Conservation (phyloP, 139 green algal genomes). For the Cymbomonas tetramitiformis region DNA sequence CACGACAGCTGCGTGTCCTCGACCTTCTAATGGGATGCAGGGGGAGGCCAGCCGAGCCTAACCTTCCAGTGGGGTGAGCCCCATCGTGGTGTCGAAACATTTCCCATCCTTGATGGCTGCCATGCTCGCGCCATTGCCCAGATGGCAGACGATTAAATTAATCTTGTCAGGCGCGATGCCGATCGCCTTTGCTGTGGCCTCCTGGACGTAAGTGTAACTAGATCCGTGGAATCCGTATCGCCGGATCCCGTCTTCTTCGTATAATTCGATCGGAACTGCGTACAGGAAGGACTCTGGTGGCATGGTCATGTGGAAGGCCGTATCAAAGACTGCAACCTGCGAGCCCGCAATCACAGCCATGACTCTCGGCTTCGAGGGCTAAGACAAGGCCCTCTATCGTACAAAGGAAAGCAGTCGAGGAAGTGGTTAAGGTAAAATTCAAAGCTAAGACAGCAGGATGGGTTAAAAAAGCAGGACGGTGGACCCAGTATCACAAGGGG, state of each 20-base stretch:
- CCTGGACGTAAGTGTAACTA: slow-evolving; percentile 59
- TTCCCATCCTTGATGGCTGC: slow-evolving; percentile 44
- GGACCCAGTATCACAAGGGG: too few species aligned
- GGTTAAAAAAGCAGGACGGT: too few species aligned
- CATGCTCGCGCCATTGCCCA: slow-evolving; percentile 61
- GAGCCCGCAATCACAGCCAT: too few species aligned
- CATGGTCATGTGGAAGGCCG: slow-evolving; percentile 80
- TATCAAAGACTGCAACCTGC: slow-evolving; percentile 89
- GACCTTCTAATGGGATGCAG: too few species aligned
- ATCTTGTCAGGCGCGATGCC: slow-evolving; percentile 36
- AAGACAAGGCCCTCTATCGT: too few species aligned
- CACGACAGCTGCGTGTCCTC: too few species aligned
- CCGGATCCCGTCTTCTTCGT: slow-evolving; percentile 38
- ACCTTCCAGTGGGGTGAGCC: slow-evolving; percentile 66
- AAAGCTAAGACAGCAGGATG: too few species aligned
- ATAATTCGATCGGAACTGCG: slow-evolving; percentile 60
- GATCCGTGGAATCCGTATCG: slow-evolving; percentile 80
- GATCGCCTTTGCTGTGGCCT: slow-evolving; percentile 34
- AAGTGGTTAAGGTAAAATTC: too few species aligned
- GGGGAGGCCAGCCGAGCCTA: too few species aligned
- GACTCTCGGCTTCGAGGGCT: too few species aligned
- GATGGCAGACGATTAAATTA: slow-evolving; percentile 64
- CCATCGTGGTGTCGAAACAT: slow-evolving; percentile 69
- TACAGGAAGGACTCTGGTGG: slow-evolving; percentile 62
- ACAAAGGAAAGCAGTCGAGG: too few species aligned